Base-by-base conservation (phyloP, 1,284 basidiomycete genomes). In the Apiotrichum mycotoxinovorans region DNA sequence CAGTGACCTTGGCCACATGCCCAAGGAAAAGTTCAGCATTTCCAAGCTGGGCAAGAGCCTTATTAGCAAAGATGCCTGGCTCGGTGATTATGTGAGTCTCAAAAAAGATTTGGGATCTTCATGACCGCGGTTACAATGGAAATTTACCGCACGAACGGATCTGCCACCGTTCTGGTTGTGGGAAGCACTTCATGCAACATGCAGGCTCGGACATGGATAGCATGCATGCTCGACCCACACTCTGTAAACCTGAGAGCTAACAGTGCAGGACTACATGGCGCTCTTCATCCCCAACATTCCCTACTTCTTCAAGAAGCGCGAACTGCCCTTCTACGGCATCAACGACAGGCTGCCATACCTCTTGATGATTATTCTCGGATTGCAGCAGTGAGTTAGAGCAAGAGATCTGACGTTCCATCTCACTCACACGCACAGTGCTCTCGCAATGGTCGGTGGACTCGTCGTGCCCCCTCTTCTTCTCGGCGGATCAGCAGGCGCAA, bases 241-340 rank as follows among this genome's bases (percentile, higher is more conserved):
- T n/a, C n/a, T n/a, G n/a, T n/a, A n/a, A n/a, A n/a, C n/a, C n/a
- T n/a, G n/a, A n/a, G 23, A 26, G n/a, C 44, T 45, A 18, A 55
- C 45, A 14, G 10, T 11, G 25, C 27, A 66, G 66, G 62, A 71
- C 60, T 68, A 71, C 33, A 57, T 43, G 9, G 50, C 63, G 4
- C 54, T 69, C 4, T 65, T 71, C 60, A 66, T 70, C 38, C 68
- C 68, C 25, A 69, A 69, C 60, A 63, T 70, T 18, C 68, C 68
- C 14, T 34, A 66, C 23, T 15, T 66, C 12, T 56, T 49, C 42
- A 66, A 66, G 52, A 33, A 26, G 25, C 59, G 65, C 14, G 64
- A 67, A 34, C 60, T 70, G 25, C 68, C 68, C 5, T 70, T 70
- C 62, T 70, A 70, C 58, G 60, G 53, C 12, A 55, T 69, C 48